These are phyloP conservation scores for Drechslerella stenobrocha DNA, from an alignment of 2,329 filamentous ascomycete species.

Conservation along the genomic window DNA sequence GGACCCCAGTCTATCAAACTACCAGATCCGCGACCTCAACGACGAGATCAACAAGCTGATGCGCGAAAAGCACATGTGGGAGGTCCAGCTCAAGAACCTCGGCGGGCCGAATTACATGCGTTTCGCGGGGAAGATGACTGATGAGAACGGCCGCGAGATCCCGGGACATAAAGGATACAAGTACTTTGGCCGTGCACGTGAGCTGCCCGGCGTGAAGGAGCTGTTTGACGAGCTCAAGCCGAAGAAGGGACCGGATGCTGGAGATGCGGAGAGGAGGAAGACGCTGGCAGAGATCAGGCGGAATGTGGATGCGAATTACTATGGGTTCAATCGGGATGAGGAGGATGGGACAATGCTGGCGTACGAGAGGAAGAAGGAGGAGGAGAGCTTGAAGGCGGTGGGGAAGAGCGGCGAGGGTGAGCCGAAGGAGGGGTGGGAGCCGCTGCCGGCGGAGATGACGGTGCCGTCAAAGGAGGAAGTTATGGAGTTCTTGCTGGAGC, in stretches of 20 bases:
- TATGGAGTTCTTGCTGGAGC: slow-evolving; percentile 87
- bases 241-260: slow-evolving; percentile 59
- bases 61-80: slow-evolving; percentile 99
- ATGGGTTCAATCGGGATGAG: slow-evolving; percentile 90
- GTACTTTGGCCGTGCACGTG: slow-evolving; percentile 87
- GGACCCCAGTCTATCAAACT: slow-evolving; percentile 86
- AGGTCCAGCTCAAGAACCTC: slow-evolving; percentile 89
- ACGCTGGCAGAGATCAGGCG: slow-evolving; percentile 60
- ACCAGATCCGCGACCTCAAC: slow-evolving; percentile 95
- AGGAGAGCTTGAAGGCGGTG: slow-evolving; percentile 73
- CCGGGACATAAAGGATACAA: slow-evolving; percentile 72
- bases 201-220: slow-evolving; percentile 93
- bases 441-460: slow-evolving; percentile 80
- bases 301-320: slow-evolving; percentile 90
- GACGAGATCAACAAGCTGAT: slow-evolving; percentile 99
- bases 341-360: slow-evolving; percentile 79
- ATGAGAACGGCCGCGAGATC: slow-evolving; percentile 73
- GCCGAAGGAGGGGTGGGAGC: slow-evolving; percentile 73
- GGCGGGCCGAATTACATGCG: slow-evolving; percentile 98
- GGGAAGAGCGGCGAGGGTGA: slow-evolving; percentile 63
- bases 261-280: slow-evolving; percentile 59
- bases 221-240: slow-evolving; percentile 78
- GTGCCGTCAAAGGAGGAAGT: slow-evolving; percentile 87
- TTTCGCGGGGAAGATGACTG: slow-evolving; percentile 68
- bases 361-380: slow-evolving; percentile 83